Evolutionary conservation across 768 basidiomycete genomes (phyloP), one percentile per base, ranked within the genome.

Genomic region (Lactifluus rugatus): DNA sequence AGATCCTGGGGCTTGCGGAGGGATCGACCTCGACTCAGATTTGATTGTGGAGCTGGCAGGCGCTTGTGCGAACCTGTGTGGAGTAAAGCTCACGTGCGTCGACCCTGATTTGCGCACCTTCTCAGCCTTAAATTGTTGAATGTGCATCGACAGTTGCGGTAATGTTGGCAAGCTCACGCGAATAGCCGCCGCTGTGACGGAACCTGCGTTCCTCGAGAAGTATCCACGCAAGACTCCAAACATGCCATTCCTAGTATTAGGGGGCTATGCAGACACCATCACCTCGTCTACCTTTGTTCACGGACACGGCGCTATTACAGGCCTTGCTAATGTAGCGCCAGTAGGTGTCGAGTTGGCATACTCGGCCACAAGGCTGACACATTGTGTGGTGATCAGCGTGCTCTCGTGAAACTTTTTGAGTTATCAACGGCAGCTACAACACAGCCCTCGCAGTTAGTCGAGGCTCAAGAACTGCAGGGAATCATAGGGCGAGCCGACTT

Each of bases 21-120:
- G 93, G 11, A 88, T 97, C 64, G 91, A 97, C 72, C 71, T 96
- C 63, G 90, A 93, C 71, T 93, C 92, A 14, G 89, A 93, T 70
- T 70, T 91, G 36, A 87, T 97, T 67, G 78, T 79, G 6, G 86
- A 91, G 63, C 78, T 96, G 47, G 93, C 91, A 14, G 69, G 68
- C 28, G 82, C 84, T 62, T 86, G 82, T 64, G 78, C 87, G 52
- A 94, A 94, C 70, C 75, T 89, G 39, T 82, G 77, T 63, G 93
- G 93, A 21, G 84, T 93, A 62, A 97, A 97, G 72, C 80, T 95
- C 58, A 95, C 93, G 82, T 89, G 71, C 45, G 86, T 78, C 34
- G 7, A 19, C 37, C 11, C 46, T 50, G 44, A 4, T 51, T 13
- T 28, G 14, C 23, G 41, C 47, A 44, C 9, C 23, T 34, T 26